Conservation (phyloP, 192 early-diverging fungal species). For the Podila horticola region DNA sequence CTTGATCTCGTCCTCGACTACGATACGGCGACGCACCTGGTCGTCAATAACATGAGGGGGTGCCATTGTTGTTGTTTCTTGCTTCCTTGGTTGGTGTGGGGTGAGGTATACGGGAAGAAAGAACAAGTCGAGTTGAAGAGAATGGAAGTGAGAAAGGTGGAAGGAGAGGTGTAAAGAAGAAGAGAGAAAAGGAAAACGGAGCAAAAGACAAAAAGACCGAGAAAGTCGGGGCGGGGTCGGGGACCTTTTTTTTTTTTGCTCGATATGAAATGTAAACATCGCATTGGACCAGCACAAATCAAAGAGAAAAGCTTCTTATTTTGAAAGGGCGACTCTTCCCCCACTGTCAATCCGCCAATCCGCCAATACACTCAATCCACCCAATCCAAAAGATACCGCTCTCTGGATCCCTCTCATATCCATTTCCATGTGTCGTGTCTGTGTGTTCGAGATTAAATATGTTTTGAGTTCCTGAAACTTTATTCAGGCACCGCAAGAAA, state of each 20-base stretch:
- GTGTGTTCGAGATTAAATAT: too few species aligned
- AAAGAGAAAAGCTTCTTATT: neutral
- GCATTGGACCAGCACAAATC: neutral
- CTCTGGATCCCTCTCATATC: too few species aligned
- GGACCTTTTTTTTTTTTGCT: neutral
- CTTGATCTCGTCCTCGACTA: constrained; percentile 26
- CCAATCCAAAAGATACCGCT: too few species aligned
- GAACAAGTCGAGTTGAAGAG: neutral
- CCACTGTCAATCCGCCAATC: neutral
- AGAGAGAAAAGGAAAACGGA: neutral
- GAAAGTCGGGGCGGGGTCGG: neutral
- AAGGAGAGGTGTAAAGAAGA: neutral
- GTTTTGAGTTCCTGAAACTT: too few species aligned
- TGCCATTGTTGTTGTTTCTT: constrained; percentile 15
- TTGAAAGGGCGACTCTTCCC: neutral
- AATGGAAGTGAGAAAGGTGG: neutral
- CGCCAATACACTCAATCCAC: neutral
- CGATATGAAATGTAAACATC: neutral
- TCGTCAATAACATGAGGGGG: constrained; percentile 37
- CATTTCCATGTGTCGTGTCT: too few species aligned
- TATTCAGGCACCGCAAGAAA: too few species aligned
- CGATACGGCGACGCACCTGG: constrained; percentile 23
- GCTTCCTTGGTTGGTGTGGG: neutral
- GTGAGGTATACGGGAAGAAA: neutral
- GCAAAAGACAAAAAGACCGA: neutral